These are phyloP conservation scores for Laetiporus sulphureus DNA, from an alignment of 1,284 basidiomycete genomes.

Conservation along the genomic window DNA sequence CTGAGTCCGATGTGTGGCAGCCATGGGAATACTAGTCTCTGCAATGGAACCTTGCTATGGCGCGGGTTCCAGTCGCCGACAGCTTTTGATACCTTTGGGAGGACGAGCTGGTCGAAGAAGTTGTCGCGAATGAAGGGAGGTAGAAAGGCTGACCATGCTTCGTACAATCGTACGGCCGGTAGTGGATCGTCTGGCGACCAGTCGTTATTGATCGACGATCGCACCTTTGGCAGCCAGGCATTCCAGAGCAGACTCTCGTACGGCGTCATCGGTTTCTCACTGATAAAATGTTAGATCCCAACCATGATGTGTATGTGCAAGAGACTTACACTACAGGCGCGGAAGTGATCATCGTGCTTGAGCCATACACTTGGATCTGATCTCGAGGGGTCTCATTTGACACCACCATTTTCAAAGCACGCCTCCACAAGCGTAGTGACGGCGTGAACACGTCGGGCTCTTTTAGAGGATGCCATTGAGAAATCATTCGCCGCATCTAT, in stretches of 20 bases:
- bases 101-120: conserved; percentile 88
- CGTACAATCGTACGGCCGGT: conserved; percentile 77
- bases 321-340: conserved; percentile 33
- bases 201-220: conserved; percentile 87
- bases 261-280: conserved; percentile 80
- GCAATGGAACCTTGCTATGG: conserved; percentile 53
- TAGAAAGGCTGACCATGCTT: conserved; percentile 83
- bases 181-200: conserved; percentile 77
- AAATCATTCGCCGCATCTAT: conserved; percentile 55
- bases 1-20: conserved; percentile 80
- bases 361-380: conserved; percentile 55
- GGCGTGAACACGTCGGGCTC: conserved; percentile 57
- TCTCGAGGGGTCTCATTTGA: conserved; percentile 34
- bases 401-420: conserved; percentile 52
- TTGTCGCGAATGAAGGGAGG: conserved; percentile 93
- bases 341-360: conserved; percentile 27
- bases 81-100: conserved; percentile 85
- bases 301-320: conserved; percentile 4
- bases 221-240: conserved; percentile 91
- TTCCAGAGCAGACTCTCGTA: conserved; percentile 95
- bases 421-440: conserved; percentile 65
- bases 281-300: conserved; percentile 16
- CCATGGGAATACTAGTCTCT: conserved; percentile 93
- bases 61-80: conserved; percentile 81
- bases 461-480: conserved; percentile 68